Evolutionary conservation across 1,284 basidiomycete genomes (phyloP), one percentile per base, ranked within the genome.

Genomic region (Moesziomyces aphidis): DNA sequence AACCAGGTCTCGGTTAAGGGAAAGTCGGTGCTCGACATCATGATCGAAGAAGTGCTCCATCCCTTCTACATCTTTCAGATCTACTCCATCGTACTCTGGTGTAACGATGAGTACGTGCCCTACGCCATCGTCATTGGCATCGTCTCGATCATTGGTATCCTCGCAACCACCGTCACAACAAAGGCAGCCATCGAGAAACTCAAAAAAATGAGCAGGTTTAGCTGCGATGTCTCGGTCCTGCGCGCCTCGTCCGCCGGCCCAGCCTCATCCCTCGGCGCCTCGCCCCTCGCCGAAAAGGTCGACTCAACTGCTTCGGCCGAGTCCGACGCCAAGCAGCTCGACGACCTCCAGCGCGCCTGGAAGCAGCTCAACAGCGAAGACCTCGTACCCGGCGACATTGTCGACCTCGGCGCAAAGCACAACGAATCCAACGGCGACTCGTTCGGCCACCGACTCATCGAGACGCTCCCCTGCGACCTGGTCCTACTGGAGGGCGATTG

Each of bases 31-130:
- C 19, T 49, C n/a, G 44, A 58, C 21, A 61, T 78, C 50, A 55
- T 70, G 49, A 22, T 77, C 47, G 63, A 71, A 19, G 77, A 78
- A 26, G 75, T 63, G 4, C 66, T 75, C 11, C 74, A 78, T 23
- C 77, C 77, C 9, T 77, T 78, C 55, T 78, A 78, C 59, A 69
- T 77, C 47, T 77, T 78, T 51, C 59, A 65, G 58, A 57, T 77
- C 42, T 66, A 61, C 50, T 66, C 72, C 15, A 74, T 77, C 56
- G 52, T 66, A 7, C 53, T 78, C 5, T 78, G 76, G 76, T 61
- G 42, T 51, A 62, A 68, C 60, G 77, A 78, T 47, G 66, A 77
- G 0, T 78, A 78, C 48, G 59, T 65, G 0, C 63, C 63, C 1
- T 78, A 77, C 26, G 76, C 74, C 21, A 55, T 68, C 36, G 74